These are phyloP conservation scores for Guadua angustifolia DNA, from an alignment of 176 grass and related monocot genomes.

Conservation along the genomic window DNA sequence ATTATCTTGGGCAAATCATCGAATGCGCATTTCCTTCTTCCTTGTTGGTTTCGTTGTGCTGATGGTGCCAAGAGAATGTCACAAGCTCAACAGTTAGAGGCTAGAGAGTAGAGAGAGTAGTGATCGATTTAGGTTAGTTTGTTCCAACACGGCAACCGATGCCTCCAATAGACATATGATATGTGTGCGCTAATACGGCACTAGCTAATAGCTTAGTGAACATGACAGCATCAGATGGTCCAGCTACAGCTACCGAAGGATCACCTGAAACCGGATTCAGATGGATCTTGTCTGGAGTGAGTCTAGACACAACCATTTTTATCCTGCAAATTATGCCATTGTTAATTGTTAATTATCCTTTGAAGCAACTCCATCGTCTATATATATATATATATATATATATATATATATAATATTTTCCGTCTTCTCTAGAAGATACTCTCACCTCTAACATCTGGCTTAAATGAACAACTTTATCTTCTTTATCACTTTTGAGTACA, in stretches of 20 bases:
- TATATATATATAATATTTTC: too few species aligned
- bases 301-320: not conserved
- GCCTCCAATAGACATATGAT: too few species aligned
- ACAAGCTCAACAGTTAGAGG: not conserved
- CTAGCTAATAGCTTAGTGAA: not conserved
- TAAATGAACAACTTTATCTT: too few species aligned
- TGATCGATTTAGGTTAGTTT: not conserved
- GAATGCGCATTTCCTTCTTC: too few species aligned
- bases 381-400: too few species aligned
- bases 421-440: too few species aligned
- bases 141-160: not conserved
- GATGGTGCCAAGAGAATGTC: not conserved
- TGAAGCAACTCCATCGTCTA: too few species aligned
- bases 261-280: conserved; percentile 15
- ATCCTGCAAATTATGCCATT: not conserved
- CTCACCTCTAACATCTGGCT: too few species aligned
- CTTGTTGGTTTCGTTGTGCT: not conserved
- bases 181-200: not conserved
- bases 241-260: not conserved
- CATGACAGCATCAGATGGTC: conserved; percentile 10
- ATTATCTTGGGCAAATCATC: not conserved
- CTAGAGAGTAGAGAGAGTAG: too few species aligned
- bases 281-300: not conserved
- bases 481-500: too few species aligned
- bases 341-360: too few species aligned